Conservation (phyloP, 2,329 filamentous ascomycete species). For the Stagonosporopsis tanaceti region DNA sequence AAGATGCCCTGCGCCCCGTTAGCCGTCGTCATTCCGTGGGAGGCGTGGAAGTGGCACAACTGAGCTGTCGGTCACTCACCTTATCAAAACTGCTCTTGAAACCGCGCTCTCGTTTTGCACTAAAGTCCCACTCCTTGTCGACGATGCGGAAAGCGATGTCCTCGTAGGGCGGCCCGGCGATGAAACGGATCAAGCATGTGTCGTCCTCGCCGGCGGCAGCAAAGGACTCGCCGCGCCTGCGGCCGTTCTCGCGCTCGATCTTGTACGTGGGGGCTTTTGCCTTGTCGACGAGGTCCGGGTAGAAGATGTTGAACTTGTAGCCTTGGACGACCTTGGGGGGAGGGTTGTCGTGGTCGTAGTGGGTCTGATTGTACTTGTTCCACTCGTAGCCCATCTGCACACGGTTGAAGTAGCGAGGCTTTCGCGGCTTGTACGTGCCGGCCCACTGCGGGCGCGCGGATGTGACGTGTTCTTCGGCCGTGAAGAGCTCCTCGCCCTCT, state of each 20-base stretch:
- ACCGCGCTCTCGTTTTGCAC: conserved; percentile 89
- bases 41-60: conserved; percentile 1
- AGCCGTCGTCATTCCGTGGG: conserved; percentile 24
- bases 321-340: conserved; percentile 98
- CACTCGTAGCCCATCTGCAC: conserved; percentile 99
- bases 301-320: conserved; percentile 99
- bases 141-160: conserved; percentile 97
- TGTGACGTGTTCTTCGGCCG: conserved; percentile 82
- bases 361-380: conserved; percentile 99
- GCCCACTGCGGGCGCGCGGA: conserved; percentile 77
- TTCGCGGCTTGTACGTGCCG: conserved; percentile 84
- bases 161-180: conserved; percentile 93
- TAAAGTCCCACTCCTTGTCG: conserved; percentile 99
- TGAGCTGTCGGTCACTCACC: conserved; percentile 63
- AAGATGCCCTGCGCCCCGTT: conserved; percentile 76
- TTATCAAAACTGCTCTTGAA: conserved; percentile 98
- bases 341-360: conserved; percentile 98
- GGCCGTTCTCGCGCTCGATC: conserved; percentile 91
- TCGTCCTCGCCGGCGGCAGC: conserved; percentile 95
- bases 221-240: conserved; percentile 88
- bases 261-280: conserved; percentile 93
- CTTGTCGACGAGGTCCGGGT: conserved; percentile 95
- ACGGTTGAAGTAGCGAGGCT: conserved; percentile 96
- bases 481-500: conserved; percentile 96
- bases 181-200: conserved; percentile 94